phyloP scores from a whole-genome alignment of 257 asterid genomes.

The Fraxinus cuspidata region DNA sequence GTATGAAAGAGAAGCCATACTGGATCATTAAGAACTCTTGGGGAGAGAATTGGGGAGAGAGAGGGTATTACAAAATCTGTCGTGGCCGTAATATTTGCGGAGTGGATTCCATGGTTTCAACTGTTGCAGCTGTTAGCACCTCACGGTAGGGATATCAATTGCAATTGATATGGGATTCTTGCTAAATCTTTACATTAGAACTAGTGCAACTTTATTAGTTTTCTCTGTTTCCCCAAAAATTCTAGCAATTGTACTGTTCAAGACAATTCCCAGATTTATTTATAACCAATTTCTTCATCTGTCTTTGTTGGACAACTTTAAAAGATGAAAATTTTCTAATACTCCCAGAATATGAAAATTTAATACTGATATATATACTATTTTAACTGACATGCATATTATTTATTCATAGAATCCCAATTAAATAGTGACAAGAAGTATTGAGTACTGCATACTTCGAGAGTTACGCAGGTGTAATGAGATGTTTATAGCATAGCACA shows the following conservation, averaged over 20 bases:
- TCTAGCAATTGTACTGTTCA: background rate
- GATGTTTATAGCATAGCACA: too few relatives aligned
- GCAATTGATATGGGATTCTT: constrained; percentile 9
- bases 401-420: too few relatives aligned
- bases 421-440: too few relatives aligned
- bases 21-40: constrained; percentile 17
- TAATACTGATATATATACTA: too few relatives aligned
- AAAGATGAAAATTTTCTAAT: too few relatives aligned
- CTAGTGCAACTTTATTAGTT: background rate
- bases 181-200: constrained; percentile 25
- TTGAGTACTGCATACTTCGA: too few relatives aligned
- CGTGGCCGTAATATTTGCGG: constrained; percentile 9
- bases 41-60: constrained; percentile 21
- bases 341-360: too few relatives aligned
- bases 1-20: constrained; percentile 7
- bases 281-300: background rate
- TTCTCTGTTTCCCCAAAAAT: background rate
- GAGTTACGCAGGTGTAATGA: background rate
- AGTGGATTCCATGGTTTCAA: constrained; percentile 22
- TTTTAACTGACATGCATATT: too few relatives aligned
- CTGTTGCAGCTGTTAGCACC: constrained; percentile 71
- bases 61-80: constrained; percentile 15
- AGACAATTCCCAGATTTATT: background rate
- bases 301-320: background rate
- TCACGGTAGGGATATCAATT: constrained; percentile 21